These are phyloP conservation scores for Chloroidium sp. DNA, from an alignment of 163 green algal species.

Conservation along the genomic window DNA sequence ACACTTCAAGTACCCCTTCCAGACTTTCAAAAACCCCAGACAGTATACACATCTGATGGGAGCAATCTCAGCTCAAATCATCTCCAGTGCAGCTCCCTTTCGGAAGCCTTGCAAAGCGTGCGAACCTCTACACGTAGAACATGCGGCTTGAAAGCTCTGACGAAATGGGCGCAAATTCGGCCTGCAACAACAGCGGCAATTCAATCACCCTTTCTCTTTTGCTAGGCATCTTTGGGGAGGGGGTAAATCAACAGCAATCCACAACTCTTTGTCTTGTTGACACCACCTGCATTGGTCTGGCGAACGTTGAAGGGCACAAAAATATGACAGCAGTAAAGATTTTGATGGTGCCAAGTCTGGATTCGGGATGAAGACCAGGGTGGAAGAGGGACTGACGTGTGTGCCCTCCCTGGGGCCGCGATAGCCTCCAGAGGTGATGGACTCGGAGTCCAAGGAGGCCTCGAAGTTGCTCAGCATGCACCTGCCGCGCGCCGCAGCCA, in stretches of 20 bases:
- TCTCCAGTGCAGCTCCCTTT: too few relatives aligned
- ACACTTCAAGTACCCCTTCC: too few relatives aligned
- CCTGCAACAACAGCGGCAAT: slow-evolving; percentile 1
- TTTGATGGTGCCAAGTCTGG: too few relatives aligned
- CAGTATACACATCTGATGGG: too few relatives aligned
- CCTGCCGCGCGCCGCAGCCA: slow-evolving; percentile 62
- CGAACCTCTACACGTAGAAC: slow-evolving; percentile 30
- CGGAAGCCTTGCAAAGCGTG: too few relatives aligned
- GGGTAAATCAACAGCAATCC: too few relatives aligned
- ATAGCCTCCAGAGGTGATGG: neutral
- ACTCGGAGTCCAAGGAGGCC: slow-evolving; percentile 4
- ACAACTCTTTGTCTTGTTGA: neutral
- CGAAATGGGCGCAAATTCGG: slow-evolving; percentile 35
- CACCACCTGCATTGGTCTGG: neutral
- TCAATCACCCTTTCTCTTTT: slow-evolving; percentile 1
- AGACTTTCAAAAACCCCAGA: too few relatives aligned
- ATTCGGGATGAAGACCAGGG: neutral
- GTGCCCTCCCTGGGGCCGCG: neutral
- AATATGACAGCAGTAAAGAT: neutral
- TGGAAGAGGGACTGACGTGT: neutral
- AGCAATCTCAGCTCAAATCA: too few relatives aligned
- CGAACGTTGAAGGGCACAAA: neutral
- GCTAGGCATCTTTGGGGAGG: too few relatives aligned
- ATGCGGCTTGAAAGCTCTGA: slow-evolving; percentile 28
- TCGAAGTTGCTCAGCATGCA: neutral